phyloP scores from a whole-genome alignment of 768 basidiomycete genomes.

The Gymnopilus dilepis region DNA sequence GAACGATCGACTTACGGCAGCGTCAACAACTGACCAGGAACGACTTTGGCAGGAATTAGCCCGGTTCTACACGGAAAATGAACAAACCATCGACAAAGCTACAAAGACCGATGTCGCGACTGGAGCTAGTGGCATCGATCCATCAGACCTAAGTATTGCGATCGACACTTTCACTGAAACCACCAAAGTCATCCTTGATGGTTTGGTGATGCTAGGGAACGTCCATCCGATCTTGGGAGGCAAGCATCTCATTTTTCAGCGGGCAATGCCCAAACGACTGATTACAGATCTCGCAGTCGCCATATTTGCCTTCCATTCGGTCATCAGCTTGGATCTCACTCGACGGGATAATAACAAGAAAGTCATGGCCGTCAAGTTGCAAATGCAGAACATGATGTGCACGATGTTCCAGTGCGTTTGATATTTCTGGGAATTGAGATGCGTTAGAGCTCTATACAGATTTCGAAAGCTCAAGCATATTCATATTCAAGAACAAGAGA shows the following conservation, averaged over 20 bases:
- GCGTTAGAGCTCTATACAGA: slow-evolving; percentile 5
- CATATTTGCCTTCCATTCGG: slow-evolving; percentile 47
- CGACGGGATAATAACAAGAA: slow-evolving; percentile 51
- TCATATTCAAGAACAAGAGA: slow-evolving; percentile 29
- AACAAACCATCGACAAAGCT: not conserved
- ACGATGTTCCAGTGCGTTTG: slow-evolving; percentile 46
- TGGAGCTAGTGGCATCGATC: slow-evolving; percentile 4
- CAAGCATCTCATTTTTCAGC: not conserved
- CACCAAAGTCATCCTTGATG: slow-evolving; percentile 8
- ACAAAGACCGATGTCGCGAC: not conserved
- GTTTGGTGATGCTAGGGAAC: slow-evolving; percentile 9
- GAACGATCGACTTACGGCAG: not conserved
- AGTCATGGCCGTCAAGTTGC: slow-evolving; percentile 42
- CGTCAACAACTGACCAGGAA: not conserved
- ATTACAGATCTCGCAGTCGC: slow-evolving; percentile 30
- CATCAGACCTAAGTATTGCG: slow-evolving; percentile 1
- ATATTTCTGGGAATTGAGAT: not conserved
- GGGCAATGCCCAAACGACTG: no score
- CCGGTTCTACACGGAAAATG: slow-evolving; percentile 4
- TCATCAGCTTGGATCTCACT: slow-evolving; percentile 45
- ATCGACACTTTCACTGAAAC: slow-evolving; percentile 9
- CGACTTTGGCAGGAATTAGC: slow-evolving; percentile 4
- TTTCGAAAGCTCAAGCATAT: slow-evolving; percentile 20
- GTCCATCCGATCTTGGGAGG: slow-evolving; percentile 14
- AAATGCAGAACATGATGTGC: slow-evolving; percentile 52